Base-by-base conservation (phyloP, 805 yeast species). In the Groenewaldozyma salmanticensis region DNA sequence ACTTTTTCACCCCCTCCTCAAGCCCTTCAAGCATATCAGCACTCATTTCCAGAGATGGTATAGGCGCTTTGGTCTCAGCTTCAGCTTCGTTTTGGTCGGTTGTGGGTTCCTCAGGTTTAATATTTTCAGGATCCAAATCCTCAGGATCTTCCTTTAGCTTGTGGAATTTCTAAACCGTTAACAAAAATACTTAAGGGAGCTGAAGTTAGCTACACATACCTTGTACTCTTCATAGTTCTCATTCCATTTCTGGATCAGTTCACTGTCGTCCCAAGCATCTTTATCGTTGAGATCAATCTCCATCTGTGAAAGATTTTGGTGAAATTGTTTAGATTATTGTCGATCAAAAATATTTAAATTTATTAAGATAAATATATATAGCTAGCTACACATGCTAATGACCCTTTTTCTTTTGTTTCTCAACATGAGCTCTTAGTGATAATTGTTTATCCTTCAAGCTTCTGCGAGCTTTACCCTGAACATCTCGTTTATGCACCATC, bases 401-500 rank as follows among this genome's bases (percentile, higher is more conserved):
- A 40, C 88, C 87, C 68, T 80, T 81, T 76, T 81, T 82, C 79
- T 88, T 92, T 64, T 88, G 97, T 60, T 84, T 85, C 33, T 75
- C 77, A 46, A 87, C 75, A 57, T 90, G 97, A 1, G 95, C 95
- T 48, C 80, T 70, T 53, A 92, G 65, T 16, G 83, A 77, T 61
- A 78, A 83, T 62, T 88, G 96, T 62, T 86, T 79, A 61, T 92
- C 97, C 54, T 95, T 73, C 53, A 92, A 69, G 43, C 96, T 84
- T 72, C 81, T 70, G 66, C 80, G 83, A 49, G 81, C 88, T 64
- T 92, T 92, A 48, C 97, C 97, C 63, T 84, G 94, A 31, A 92
- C 97, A 38, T 84, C 79, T 55, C 77, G 77, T 68, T 90, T 92
- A 65, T 92, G 99, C 52, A 92, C 84, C 90, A 84, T 84, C 99